Evolutionary conservation across 805 yeast species (phyloP), one percentile per base, ranked within the genome.

Genomic region (Monosporozyma solicola): DNA sequence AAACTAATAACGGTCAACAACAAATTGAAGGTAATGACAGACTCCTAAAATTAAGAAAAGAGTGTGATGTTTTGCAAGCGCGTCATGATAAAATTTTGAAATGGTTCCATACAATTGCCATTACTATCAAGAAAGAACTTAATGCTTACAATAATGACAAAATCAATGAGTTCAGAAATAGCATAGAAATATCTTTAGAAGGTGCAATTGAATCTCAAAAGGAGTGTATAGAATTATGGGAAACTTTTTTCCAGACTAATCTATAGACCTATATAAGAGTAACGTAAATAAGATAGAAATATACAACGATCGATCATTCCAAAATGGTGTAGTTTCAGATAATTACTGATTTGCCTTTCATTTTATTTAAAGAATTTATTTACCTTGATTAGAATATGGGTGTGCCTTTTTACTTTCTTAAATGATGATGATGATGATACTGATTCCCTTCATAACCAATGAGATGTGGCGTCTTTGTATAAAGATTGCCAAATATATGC

Each of bases 401-500:
- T 35, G 20, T 20, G 20, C 20, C 20, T 20, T 20, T 20, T 20
- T 20, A 20, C 20, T 20, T 20, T 20, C 20, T 20, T 20, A 20
- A 20, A 20, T 20, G 20, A 20, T 20, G 20, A 20, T 20, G 20
- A 11, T 11, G 13, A 35, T 13, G n/a, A 15, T 5, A 16, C n/a
- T 51, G 33, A 31, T 43, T 46, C 11, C 13, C 22, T 33, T 54
- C 54, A 66, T 44, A 84, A 78, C 66, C 91, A 76, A 69, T 91
- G 97, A 1, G 97, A 97, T 20, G 85, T 73, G 5, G 96, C 96
- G 65, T 89, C 86, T 65, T 87, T 89, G 67, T 88, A 94, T 41
- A 94, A 73, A 52, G 92, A 83, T 71, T 91, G 97, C 97, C 97
- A 94, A 62, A 94, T 89, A 68, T 82, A 94, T 0, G 98, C 99